These are phyloP conservation scores for Fusarium annulatum DNA, from an alignment of 2,329 filamentous ascomycete species.

Conservation along the genomic window DNA sequence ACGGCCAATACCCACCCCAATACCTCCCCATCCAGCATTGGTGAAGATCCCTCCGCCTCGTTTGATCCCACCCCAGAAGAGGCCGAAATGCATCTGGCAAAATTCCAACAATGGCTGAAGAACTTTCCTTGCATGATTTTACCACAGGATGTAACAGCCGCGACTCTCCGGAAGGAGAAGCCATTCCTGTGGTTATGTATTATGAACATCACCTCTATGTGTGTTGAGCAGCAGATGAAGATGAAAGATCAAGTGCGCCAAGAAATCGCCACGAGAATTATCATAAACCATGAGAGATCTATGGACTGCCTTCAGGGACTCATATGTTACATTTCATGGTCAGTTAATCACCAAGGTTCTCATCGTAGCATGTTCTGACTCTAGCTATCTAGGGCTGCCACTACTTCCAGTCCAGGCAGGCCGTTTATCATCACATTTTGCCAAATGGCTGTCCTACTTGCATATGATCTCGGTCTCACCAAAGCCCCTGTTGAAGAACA, in stretches of 20 bases:
- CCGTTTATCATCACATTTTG: slow-evolving; percentile 58
- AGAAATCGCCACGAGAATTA: slow-evolving; percentile 57
- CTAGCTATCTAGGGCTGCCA: slow-evolving; percentile 49
- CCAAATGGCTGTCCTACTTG: slow-evolving; percentile 56
- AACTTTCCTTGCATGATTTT: slow-evolving; percentile 60
- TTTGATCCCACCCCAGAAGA: slow-evolving; percentile 50
- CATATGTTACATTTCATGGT: slow-evolving; percentile 60
- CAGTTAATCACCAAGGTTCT: slow-evolving; percentile 21
- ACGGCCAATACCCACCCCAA: slow-evolving; percentile 5
- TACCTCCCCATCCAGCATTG: slow-evolving; percentile 14
- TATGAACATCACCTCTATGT: slow-evolving; percentile 58
- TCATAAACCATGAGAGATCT: slow-evolving; percentile 60
- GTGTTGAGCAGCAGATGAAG: slow-evolving; percentile 52
- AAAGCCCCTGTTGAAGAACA: slow-evolving; percentile 51
- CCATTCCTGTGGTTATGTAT: slow-evolving; percentile 65
- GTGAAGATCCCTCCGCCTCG: slow-evolving; percentile 35
- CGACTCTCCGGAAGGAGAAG: slow-evolving; percentile 52
- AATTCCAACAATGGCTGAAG: slow-evolving; percentile 56
- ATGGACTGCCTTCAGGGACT: slow-evolving; percentile 65
- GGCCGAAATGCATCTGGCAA: slow-evolving; percentile 53
- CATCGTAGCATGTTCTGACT: slow-evolving; percentile 3
- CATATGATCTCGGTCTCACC: slow-evolving; percentile 60
- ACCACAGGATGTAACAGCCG: slow-evolving; percentile 50
- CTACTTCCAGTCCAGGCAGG: slow-evolving; percentile 52
- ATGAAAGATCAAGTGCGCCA: slow-evolving; percentile 56